Evolutionary conservation across 441 rosid species (phyloP).

Genomic region (Gossypium davidsonii): DNA sequence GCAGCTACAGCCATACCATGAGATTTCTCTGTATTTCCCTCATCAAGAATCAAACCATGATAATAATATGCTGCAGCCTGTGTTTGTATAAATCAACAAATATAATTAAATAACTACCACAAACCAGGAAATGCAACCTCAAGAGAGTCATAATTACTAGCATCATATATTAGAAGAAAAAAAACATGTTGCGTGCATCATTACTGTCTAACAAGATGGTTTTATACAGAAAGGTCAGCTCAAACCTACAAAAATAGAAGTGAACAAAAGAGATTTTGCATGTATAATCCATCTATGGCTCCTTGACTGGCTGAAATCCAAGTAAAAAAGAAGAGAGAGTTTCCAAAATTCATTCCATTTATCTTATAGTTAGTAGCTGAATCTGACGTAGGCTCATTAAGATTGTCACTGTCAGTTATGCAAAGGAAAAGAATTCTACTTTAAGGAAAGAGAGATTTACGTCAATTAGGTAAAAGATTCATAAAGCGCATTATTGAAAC

Average conservation of each 20-base stretch:
- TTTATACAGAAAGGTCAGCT: not conserved
- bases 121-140: conserved; percentile 6
- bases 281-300: not conserved
- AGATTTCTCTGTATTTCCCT: conserved; percentile 92
- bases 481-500: not conserved
- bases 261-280: not conserved
- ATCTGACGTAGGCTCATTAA: not conserved
- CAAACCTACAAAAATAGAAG: not conserved
- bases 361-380: not conserved
- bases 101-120: not conserved
- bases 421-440: not conserved
- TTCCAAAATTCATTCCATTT: not conserved
- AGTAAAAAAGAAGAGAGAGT: not conserved
- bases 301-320: not conserved
- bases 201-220: not conserved
- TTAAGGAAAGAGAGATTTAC: not conserved
- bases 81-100: not conserved
- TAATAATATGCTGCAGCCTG: conserved; percentile 97
- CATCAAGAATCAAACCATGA: conserved; percentile 93
- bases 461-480: not conserved
- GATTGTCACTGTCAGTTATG: not conserved
- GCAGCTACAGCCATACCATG: conserved; percentile 98
- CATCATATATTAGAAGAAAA: not conserved
- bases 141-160: not conserved
- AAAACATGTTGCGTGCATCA: not conserved